Base-by-base conservation (phyloP, 2,329 filamentous ascomycete species). In the Trichoderma guizhouense region DNA sequence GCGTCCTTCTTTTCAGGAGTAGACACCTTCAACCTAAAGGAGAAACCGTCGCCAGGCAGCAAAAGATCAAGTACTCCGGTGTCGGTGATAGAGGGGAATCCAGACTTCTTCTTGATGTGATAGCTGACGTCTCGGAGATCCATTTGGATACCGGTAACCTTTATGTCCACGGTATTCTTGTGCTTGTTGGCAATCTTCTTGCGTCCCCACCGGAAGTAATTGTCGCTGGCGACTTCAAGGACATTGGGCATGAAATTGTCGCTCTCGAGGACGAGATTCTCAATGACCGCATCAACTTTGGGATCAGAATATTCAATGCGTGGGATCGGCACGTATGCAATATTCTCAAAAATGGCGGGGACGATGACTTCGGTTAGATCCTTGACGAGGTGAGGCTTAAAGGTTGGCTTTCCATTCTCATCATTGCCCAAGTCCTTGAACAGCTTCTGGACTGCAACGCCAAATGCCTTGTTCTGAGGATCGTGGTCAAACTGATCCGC, bases 161-260 rank as follows among this genome's bases (percentile, higher is more conserved):
- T 92, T 74, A 98, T 86, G 86, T 96, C 94, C 2, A 87, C 86
- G 81, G 91, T 91, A 83, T 97, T 95, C 82, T 93, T 91, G 82
- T 90, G 91, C 86, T 91, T 93, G 86, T 88, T 97, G 77, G 88
- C 85, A 77, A 94, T 87, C 80, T 91, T 91, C 90, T 97, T 98
- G 79, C 96, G 94, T 47, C 95, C 96, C 91, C 93, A 97, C 76
- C 93, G 91, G 89, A 95, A 94, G 85, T 96, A 97, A 85, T 98
- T 96, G 84, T 98, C 95, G 79, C 90, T 96, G 72, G 91, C 89
- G 73, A 98, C 87, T 81, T 99, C 95, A 51, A 97, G 82, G 6
- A 95, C 87, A 77, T 99, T 99, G 74, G 96, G 96, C 83, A 95
- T 94, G 76, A 99, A 90, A 83, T 99, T 99, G 85, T 98, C 95